A percentile compares a stretch with the other conserved stretches of the same genome.
Evolutionary conservation across 768 basidiomycete genomes (phyloP).

Genomic region (Pisolithus albus): DNA sequence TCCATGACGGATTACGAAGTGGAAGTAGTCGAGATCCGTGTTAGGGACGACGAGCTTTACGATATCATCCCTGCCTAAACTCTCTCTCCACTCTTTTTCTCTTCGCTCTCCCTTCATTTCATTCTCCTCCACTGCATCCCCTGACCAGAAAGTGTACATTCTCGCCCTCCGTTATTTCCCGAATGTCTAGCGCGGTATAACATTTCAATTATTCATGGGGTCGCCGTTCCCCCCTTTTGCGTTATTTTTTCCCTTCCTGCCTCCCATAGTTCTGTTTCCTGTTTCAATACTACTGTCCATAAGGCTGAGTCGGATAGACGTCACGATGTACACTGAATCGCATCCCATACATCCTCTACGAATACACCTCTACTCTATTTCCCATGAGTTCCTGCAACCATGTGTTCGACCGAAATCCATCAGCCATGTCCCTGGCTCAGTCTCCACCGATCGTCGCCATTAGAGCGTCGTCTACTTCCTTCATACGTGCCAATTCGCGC

Average conservation of each 20-base stretch:
- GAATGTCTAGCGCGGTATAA: not conserved
- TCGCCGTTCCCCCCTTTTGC: not conserved
- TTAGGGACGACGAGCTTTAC: conserved; percentile 70
- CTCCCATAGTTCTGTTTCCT: not conserved
- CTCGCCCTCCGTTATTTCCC: not conserved
- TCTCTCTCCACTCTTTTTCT: not conserved
- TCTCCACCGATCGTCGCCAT: conserved; percentile 37
- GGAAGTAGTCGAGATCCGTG: conserved; percentile 83
- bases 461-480: conserved; percentile 62
- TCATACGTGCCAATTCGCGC: conserved; percentile 45
- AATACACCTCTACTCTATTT: too few relatives aligned
- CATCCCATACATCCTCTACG: not conserved
- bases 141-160: not conserved
- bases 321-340: conserved; percentile 2
- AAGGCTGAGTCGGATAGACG: conserved; percentile 1
- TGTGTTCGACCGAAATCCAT: too few relatives aligned
- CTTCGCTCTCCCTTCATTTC: conserved; percentile 1
- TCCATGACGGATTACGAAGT: conserved; percentile 72
- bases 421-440: conserved; percentile 3
- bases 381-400: too few relatives aligned
- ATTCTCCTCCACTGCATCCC: conserved; percentile 1
- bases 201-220: not conserved
- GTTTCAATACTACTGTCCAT: conserved; percentile 6
- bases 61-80: conserved; percentile 53
- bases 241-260: not conserved